Percentiles rank a stretch among this genome's conserved stretches.
Evolutionary conservation across 768 basidiomycete species (phyloP).

Genomic region (Leccinum pellstonianum): DNA sequence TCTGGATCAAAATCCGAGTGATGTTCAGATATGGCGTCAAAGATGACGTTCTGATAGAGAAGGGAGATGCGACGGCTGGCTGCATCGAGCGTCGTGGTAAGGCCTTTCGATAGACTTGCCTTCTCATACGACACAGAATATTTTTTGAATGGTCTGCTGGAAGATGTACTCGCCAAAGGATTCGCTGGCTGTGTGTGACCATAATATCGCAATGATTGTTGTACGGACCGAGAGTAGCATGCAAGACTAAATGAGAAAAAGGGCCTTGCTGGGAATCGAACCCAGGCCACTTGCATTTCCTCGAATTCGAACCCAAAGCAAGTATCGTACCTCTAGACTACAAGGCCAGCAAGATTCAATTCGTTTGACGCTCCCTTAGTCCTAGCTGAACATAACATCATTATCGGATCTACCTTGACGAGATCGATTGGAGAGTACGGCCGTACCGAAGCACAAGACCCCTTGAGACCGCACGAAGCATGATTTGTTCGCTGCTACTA

Average conservation of each 20-base stretch:
- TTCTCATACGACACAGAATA: not conserved
- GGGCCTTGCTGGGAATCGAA: conserved; percentile 42
- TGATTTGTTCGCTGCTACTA: not conserved
- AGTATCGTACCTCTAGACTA: conserved; percentile 37
- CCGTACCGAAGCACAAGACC: not conserved
- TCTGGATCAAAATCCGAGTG: conserved; percentile 30
- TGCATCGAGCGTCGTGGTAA: conserved; percentile 56
- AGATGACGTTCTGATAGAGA: conserved; percentile 72
- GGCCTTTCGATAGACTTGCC: not conserved
- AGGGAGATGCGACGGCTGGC: conserved; percentile 68
- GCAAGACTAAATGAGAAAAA: not conserved
- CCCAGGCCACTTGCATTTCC: conserved; percentile 38
- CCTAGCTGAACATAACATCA: not conserved
- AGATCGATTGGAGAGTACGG: not conserved
- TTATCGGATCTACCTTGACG: not conserved
- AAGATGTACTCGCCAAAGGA: not conserved
- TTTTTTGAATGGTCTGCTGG: not conserved
- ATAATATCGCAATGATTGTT: not conserved
- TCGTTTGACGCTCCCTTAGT: not conserved
- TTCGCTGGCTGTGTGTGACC: not conserved
- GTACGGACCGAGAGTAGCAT: not conserved
- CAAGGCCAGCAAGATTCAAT: conserved; percentile 18
- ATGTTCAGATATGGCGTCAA: conserved; percentile 44
- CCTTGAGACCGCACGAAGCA: not conserved
- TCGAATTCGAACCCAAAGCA: conserved; percentile 23